Percentiles rank a stretch among this genome's conserved stretches.
These are phyloP conservation scores for Phytophthora ramorum DNA, from an alignment of 352 stramenopile species.

Conservation along the genomic window DNA sequence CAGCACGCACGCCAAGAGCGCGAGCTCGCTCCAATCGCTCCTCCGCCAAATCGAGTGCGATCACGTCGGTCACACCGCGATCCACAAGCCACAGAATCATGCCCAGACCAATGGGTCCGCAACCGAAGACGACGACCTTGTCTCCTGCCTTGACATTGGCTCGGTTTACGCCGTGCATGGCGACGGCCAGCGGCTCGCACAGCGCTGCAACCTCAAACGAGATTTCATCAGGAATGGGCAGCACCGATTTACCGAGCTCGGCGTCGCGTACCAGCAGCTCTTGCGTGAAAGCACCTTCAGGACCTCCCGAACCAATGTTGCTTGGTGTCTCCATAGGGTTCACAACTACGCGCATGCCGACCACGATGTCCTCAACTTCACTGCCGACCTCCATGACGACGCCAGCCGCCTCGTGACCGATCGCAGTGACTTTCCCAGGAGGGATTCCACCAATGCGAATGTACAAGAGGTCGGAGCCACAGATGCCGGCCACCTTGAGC, in stretches of 20 bases:
- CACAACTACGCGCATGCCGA: slow-evolving; percentile 36
- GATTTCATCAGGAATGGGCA: slow-evolving; percentile 34
- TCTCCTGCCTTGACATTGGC: slow-evolving; percentile 31
- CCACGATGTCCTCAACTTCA: slow-evolving; percentile 27
- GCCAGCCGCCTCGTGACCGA: slow-evolving; percentile 29
- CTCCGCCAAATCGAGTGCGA: slow-evolving; percentile 31
- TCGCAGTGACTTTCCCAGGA: slow-evolving; percentile 29
- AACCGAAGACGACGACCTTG: slow-evolving; percentile 37
- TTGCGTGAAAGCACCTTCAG: slow-evolving; percentile 32
- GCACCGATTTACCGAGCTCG: slow-evolving; percentile 27
- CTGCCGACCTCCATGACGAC: slow-evolving; percentile 33
- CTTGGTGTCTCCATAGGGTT: slow-evolving; percentile 36
- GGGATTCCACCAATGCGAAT: slow-evolving; percentile 32
- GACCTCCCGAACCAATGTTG: slow-evolving; percentile 32
- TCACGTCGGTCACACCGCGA: slow-evolving; percentile 25
- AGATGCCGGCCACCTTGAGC: slow-evolving; percentile 37
- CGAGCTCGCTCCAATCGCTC: slow-evolving; percentile 32
- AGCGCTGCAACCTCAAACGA: slow-evolving; percentile 28
- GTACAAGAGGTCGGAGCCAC: slow-evolving; percentile 37
- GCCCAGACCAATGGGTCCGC: slow-evolving; percentile 28
- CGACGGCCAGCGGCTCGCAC: slow-evolving; percentile 33
- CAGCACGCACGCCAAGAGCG: slow-evolving; percentile 21
- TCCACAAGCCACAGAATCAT: slow-evolving; percentile 39
- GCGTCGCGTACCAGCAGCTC: slow-evolving; percentile 32
- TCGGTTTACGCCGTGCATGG: slow-evolving; percentile 33